Evolutionary conservation across 768 basidiomycete genomes (phyloP), one percentile per base, ranked within the genome.

Genomic region (Mycena chlorophos): DNA sequence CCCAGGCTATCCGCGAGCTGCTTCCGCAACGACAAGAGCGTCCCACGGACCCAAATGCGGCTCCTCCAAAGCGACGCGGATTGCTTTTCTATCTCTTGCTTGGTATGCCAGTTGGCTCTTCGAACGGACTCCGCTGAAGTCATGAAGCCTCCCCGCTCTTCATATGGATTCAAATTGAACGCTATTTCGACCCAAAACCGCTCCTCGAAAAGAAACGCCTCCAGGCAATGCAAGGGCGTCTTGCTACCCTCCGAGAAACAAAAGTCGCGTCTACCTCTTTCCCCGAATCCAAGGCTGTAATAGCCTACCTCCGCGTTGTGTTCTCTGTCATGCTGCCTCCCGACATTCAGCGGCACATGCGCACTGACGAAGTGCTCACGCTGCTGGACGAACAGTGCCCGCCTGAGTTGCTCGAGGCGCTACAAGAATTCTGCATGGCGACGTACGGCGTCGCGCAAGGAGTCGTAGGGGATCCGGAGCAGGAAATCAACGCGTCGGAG

Each of bases 141-240:
- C 14, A 22, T 43, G 5, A 5, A 61, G 60, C 50, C n/a, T 61
- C 56, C 14, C 53, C 56, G 0, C 26, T 57, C 14, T 55, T 61
- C 50, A 55, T 61, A 19, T 61, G 60, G 60, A 52, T 52, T 17
- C 28, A 55, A 20, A n/a, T 55, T n/a, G 60, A 61, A 26, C 47
- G 46, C 17, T 39, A 61, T 28, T 52, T 61, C 27, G 60, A 61
- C 37, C 38, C 60, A 1, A 25, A 49, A 27, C 60, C 60, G 5
- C 55, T 56, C 6, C 34, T 61, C 29, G 59, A 61, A 38, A 57
- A 61, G 30, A 61, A 57, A 53, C 56, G 60, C 25, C 47, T 27
- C 28, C 60, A 42, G 19, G 22, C 52, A 13, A 45, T 61, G 10
- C 47, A 45, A 3, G 56, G 46, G 17, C 52, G 60, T 6, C 50